phyloP scores from a whole-genome alignment of 805 yeast species.

The Isabelozyma heimii region DNA sequence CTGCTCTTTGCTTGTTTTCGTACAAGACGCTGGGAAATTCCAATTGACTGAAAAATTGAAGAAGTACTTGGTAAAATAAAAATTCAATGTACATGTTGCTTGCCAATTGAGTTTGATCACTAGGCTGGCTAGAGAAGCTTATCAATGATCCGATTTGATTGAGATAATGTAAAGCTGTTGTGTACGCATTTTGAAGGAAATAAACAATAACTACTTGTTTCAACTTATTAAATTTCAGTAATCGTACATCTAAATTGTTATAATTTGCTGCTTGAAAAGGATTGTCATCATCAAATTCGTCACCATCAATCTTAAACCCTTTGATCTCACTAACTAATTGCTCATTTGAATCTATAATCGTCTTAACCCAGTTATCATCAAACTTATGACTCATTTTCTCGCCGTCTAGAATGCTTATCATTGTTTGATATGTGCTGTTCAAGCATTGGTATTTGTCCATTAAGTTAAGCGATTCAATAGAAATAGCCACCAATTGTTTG shows the following conservation, averaged over 20 bases:
- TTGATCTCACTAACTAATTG: not conserved
- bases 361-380: constrained; percentile 6
- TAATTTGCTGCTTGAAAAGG: not conserved
- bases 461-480: constrained; percentile 7
- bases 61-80: constrained; percentile 21
- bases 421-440: constrained; percentile 13
- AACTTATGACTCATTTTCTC: constrained; percentile 6
- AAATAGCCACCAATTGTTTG: not conserved
- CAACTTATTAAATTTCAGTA: constrained; percentile 3
- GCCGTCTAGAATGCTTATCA: constrained; percentile 4
- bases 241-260: not conserved
- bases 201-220: constrained; percentile 4
- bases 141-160: constrained; percentile 12
- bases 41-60: constrained; percentile 15
- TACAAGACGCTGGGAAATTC: constrained; percentile 16
- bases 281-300: not conserved
- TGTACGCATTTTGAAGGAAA: constrained; percentile 16
- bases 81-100: constrained; percentile 26
- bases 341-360: constrained; percentile 3
- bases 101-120: constrained; percentile 14
- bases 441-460: constrained; percentile 23
- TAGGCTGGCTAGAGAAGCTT: constrained; percentile 24
- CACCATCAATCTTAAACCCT: not conserved
- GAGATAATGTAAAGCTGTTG: constrained; percentile 13
- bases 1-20: not conserved